Evolutionary conservation across 768 basidiomycete species (phyloP), one percentile per base, ranked within the genome.

Genomic region (Boletus rufocinnamomeus): DNA sequence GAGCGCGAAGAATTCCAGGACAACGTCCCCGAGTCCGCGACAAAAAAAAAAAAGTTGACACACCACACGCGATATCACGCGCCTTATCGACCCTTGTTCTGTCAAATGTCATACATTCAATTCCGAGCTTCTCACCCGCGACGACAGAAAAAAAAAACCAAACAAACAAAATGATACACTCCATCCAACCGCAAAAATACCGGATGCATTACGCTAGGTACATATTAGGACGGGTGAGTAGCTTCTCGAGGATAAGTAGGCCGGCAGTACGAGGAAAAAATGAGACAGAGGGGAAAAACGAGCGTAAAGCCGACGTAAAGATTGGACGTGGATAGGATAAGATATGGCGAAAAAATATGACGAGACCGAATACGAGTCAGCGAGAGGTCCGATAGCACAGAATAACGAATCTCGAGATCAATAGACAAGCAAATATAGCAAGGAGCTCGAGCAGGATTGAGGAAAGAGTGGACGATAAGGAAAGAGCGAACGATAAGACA

Each of bases 191-290:
- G 30, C 23, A n/a, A 38, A 47, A 40, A 66, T 51, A 54, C 52
- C 52, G 43, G 48, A 45, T 45, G 68, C 35, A 70, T 66, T 72
- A 70, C 37, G 62, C 63, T 65, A 68, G 54, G 41, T 72, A 70
- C 69, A 68, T 50, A 69, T 72, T 72, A 70, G 28, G 55, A 27
- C 54, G 50, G 37, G 23, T 19, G 45, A 53, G 17, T 52, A 59
- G 48, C 23, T 50, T 55, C 35, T 40, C 38, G 17, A 11, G 44
- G n/a, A 47, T 40, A 52, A 34, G 50, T 48, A 34, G 49, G 37
- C 2, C n/a, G 11, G 23, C 27, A 27, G 38, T 52, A 49, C 2
- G 17, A 41, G n/a, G 38, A 11, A 40, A 10, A 47, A 19, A 19
- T 3, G 37, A 16, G 47, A 17, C n/a, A n/a, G n/a, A n/a, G n/a